Conservation (phyloP, 106 monocot species). For the Allium fistulosum region DNA sequence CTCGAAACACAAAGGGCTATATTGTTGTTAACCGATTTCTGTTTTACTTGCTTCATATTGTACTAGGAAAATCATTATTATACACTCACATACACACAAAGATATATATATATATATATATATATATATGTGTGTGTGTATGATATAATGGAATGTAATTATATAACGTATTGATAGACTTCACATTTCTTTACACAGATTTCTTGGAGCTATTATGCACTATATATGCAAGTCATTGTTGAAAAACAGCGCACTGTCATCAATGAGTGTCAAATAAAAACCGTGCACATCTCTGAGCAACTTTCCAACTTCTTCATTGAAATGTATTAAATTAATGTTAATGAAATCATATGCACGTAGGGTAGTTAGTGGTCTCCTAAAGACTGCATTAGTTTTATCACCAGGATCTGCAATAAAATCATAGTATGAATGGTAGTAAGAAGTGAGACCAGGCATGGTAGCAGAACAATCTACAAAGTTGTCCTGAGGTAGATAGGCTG, state of each 20-base stretch:
- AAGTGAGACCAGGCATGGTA: too few species aligned
- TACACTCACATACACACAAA: too few species aligned
- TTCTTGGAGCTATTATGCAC: slow-evolving; percentile 94
- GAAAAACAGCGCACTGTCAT: slow-evolving; percentile 92
- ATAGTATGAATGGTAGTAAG: not conserved
- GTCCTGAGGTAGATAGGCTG: too few species aligned
- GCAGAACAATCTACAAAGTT: too few species aligned
- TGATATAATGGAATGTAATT: too few species aligned
- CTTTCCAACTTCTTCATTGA: slow-evolving; percentile 1
- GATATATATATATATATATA: too few species aligned
- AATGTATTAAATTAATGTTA: slow-evolving; percentile 68
- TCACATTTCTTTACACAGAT: slow-evolving; percentile 40
- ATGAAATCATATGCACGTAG: slow-evolving; percentile 83
- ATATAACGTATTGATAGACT: not conserved
- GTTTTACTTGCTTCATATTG: too few species aligned
- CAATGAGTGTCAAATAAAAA: slow-evolving; percentile 32
- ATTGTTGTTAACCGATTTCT: too few species aligned
- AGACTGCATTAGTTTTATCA: slow-evolving; percentile 82
- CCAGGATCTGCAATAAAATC: slow-evolving; percentile 72
- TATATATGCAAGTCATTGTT: slow-evolving; percentile 90
- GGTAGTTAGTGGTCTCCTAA: slow-evolving; percentile 90
- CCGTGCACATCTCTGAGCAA: not conserved
- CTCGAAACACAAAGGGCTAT: too few species aligned
- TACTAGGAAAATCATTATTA: too few species aligned
- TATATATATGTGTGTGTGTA: too few species aligned